phyloP scores from a whole-genome alignment of 2,329 filamentous ascomycete species.

The Aspergillus ochraceus region DNA sequence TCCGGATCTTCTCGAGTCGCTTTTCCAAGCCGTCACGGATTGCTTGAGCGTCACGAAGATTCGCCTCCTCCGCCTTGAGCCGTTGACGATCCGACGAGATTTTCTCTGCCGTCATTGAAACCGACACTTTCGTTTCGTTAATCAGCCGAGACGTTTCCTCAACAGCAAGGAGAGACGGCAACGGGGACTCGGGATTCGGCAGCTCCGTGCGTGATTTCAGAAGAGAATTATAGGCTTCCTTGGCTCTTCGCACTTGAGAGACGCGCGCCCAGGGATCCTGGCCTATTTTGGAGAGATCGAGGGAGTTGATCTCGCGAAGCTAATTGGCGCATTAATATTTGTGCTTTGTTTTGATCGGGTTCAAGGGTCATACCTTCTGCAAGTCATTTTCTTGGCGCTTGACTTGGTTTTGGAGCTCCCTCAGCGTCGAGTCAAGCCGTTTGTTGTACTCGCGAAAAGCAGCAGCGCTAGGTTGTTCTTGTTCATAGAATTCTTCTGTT shows the following conservation, averaged over 20 bases:
- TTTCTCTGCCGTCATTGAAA: constrained; percentile 46
- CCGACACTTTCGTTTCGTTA: constrained; percentile 62
- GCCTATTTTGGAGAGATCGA: constrained; percentile 31
- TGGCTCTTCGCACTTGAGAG: constrained; percentile 55
- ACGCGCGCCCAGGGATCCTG: constrained; percentile 35
- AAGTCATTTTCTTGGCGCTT: constrained; percentile 49
- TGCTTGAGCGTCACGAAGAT: constrained; percentile 49
- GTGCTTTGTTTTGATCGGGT: background rate
- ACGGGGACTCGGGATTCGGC: constrained; percentile 64
- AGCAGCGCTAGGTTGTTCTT: constrained; percentile 28
- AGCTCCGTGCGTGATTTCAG: constrained; percentile 64
- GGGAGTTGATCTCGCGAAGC: constrained; percentile 34
- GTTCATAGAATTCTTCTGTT: constrained; percentile 33
- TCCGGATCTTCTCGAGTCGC: constrained; percentile 61
- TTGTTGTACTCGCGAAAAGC: constrained; percentile 35
- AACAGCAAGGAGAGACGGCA: constrained; percentile 71
- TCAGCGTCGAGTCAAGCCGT: constrained; percentile 64
- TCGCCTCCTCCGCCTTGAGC: constrained; percentile 47
- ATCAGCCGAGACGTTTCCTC: constrained; percentile 66
- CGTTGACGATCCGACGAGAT: constrained; percentile 40
- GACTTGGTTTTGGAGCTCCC: constrained; percentile 61
- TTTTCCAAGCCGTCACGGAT: constrained; percentile 51
- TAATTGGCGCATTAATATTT: constrained; percentile 22
- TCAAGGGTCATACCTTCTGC: constrained; percentile 40
- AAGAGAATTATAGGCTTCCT: constrained; percentile 65